Percentiles rank a stretch among this genome's conserved stretches.
phyloP scores from a whole-genome alignment of 148 eudicot genomes.

The Rhododendron ferrugineum region DNA sequence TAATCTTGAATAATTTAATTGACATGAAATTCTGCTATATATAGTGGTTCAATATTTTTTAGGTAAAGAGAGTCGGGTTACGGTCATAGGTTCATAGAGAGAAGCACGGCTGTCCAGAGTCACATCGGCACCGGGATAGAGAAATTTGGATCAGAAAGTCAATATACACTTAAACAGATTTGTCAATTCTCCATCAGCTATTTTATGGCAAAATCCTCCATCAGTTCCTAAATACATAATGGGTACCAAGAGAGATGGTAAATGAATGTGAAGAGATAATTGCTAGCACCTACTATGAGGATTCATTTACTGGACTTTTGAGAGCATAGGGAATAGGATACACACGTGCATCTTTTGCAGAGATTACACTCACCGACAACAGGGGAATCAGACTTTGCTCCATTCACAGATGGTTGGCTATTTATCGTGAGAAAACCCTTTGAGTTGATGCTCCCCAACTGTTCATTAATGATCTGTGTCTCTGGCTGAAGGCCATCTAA shows the following conservation, averaged over 20 bases:
- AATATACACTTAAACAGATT: neutral
- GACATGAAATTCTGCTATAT: neutral
- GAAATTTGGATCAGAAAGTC: neutral
- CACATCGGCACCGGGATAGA: neutral
- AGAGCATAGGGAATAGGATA: neutral
- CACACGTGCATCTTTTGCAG: neutral
- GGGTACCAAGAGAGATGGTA: neutral
- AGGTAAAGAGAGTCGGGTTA: neutral
- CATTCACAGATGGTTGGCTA: constrained; percentile 96
- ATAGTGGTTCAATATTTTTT: neutral
- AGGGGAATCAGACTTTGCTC: constrained; percentile 75
- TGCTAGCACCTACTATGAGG: neutral
- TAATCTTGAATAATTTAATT: neutral
- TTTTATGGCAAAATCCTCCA: neutral
- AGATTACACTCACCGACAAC: constrained; percentile 59
- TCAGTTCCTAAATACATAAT: neutral
- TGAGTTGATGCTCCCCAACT: constrained; percentile 51
- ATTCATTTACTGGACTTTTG: neutral
- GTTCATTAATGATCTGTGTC: constrained; percentile 75
- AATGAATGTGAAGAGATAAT: neutral
- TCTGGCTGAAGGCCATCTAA: constrained; percentile 97
- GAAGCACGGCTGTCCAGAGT: neutral
- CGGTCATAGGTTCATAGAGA: neutral
- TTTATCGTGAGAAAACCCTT: constrained; percentile 93
- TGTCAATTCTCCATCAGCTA: neutral